phyloP scores from a whole-genome alignment of 345 rosid genomes.

The Leavenworthia alabamica region DNA sequence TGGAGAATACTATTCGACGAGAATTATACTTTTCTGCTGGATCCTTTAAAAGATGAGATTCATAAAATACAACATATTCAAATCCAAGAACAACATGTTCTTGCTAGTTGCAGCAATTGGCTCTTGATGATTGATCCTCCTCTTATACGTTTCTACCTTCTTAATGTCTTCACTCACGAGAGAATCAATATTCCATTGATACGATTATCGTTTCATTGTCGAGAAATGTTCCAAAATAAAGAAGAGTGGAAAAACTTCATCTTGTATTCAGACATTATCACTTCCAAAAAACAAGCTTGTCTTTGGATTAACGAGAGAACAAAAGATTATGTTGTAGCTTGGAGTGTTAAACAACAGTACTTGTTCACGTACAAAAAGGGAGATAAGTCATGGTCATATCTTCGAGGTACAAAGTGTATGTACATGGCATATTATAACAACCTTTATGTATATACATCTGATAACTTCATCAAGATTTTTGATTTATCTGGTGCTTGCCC shows the following conservation, averaged over 20 bases:
- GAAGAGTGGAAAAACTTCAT: not conserved
- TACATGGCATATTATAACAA: not conserved
- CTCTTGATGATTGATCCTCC: not conserved
- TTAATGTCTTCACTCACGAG: slow-evolving; percentile 8
- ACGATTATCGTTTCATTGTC: not conserved
- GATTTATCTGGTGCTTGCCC: not conserved
- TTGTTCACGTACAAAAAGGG: slow-evolving; percentile 15
- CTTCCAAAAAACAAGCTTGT: not conserved
- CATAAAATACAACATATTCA: not conserved
- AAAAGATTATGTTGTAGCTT: slow-evolving; percentile 11
- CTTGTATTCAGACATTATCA: not conserved
- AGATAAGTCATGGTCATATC: not conserved
- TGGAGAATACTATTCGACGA: not conserved
- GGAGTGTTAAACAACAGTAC: slow-evolving; percentile 1
- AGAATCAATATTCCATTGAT: slow-evolving; percentile 12
- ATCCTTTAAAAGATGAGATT: slow-evolving; percentile 6
- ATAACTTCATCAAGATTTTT: not conserved
- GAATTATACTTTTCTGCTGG: not conserved
- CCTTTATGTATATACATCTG: not conserved
- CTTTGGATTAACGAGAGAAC: slow-evolving; percentile 18
- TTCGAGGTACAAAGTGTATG: not conserved
- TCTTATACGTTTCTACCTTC: not conserved
- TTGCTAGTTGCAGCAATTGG: slow-evolving; percentile 15
- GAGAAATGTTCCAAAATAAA: not conserved
- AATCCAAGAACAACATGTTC: not conserved